phyloP scores from a whole-genome alignment of 1,284 basidiomycete species.

The Wallemia mellicola region DNA sequence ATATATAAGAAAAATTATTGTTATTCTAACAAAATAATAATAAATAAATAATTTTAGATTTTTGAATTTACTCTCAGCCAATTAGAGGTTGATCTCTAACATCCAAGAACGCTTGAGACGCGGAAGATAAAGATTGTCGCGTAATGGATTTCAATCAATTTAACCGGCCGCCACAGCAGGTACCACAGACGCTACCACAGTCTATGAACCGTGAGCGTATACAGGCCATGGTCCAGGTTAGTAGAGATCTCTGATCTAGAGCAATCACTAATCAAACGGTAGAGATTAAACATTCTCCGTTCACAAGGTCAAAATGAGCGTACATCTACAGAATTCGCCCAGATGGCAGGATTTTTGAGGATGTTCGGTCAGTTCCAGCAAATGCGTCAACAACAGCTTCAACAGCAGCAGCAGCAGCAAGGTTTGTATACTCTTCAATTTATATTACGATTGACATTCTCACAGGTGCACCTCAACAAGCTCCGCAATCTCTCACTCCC shows the following conservation, averaged over 20 bases:
- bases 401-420: constrained; percentile 4
- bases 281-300: constrained; percentile 16
- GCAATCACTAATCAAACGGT: neutral
- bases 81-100: neutral
- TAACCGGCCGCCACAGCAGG: neutral
- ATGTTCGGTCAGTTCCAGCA: constrained; percentile 10
- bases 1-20: too few species aligned
- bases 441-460: neutral
- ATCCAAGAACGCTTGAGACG: neutral
- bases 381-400: constrained; percentile 1
- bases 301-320: constrained; percentile 14
- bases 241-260: neutral
- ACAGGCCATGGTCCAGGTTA: neutral
- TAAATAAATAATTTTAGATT: neutral
- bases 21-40: too few species aligned
- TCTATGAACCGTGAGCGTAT: neutral
- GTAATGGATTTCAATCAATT: constrained; percentile 1
- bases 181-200: neutral
- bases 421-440: neutral
- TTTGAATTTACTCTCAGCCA: neutral
- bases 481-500: constrained; percentile 26
- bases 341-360: constrained; percentile 10
- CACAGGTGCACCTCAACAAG: constrained; percentile 7
- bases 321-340: constrained; percentile 14
- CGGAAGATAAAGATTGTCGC: neutral